Conservation (phyloP, 345 rosid genomes). For the Dovyalis caffra region DNA sequence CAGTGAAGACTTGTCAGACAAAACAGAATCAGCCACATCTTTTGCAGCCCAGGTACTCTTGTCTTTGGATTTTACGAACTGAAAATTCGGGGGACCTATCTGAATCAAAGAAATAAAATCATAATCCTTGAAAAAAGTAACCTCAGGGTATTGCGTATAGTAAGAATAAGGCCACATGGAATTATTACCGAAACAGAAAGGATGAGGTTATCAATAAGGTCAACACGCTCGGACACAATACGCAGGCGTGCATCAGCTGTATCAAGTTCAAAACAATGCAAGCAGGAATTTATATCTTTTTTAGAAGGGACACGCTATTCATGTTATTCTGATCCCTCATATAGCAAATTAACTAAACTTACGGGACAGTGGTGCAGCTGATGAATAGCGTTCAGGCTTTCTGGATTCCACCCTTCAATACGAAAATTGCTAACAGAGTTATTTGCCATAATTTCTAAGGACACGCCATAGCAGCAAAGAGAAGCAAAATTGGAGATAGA, state of each 20-base stretch:
- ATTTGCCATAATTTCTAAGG: slow-evolving; percentile 14
- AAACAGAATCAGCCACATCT: slow-evolving; percentile 89
- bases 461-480: not conserved
- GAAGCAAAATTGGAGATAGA: not conserved
- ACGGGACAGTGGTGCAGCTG: slow-evolving; percentile 96
- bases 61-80: slow-evolving; percentile 70
- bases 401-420: slow-evolving; percentile 85
- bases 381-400: slow-evolving; percentile 94
- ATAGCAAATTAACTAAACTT: slow-evolving; percentile 28
- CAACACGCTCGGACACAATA: slow-evolving; percentile 90
- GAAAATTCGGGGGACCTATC: slow-evolving; percentile 93
- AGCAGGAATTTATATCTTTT: not conserved
- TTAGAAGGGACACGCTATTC: not conserved
- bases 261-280: slow-evolving; percentile 9
- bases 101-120: slow-evolving; percentile 50
- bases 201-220: slow-evolving; percentile 73
- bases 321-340: not conserved
- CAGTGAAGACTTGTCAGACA: slow-evolving; percentile 87
- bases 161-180: slow-evolving; percentile 13
- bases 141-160: not conserved
- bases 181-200: slow-evolving; percentile 72
- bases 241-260: slow-evolving; percentile 92
- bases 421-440: slow-evolving; percentile 23
- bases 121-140: slow-evolving; percentile 19
- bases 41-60: slow-evolving; percentile 81